Evolutionary conservation across 169 alveolate genomes (phyloP).

Genomic region (Cystoisospora suis): DNA sequence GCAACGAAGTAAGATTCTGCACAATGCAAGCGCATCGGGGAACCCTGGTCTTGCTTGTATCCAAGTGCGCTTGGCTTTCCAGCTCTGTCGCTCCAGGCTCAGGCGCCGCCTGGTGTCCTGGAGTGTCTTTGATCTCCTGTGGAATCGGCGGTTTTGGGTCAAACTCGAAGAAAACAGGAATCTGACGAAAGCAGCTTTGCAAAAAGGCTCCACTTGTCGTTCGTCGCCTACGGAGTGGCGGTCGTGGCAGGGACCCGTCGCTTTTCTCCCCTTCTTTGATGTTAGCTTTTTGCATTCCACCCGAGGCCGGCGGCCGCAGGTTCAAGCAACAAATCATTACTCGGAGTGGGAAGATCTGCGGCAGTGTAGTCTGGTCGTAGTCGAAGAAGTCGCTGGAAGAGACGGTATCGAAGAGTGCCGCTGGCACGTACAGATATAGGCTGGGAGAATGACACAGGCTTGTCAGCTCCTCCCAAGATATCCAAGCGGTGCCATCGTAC

Average conservation of each 20-base stretch:
- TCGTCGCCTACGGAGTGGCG: background rate
- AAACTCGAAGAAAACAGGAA: background rate
- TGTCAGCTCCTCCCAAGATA: background rate
- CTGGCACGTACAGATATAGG: background rate
- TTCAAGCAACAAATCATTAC: background rate
- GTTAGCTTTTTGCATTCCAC: background rate
- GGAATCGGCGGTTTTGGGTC: background rate
- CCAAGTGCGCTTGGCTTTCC: too few species aligned
- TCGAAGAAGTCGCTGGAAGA: constrained; percentile 28
- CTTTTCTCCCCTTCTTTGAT: background rate
- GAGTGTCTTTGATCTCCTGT: background rate
- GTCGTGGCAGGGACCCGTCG: background rate
- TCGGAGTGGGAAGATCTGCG: background rate
- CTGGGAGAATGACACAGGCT: background rate
- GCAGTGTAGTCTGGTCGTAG: constrained; percentile 12
- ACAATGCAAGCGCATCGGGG: background rate
- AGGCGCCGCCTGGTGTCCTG: background rate
- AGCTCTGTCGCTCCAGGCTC: background rate
- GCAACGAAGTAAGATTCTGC: background rate
- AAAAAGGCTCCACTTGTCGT: background rate
- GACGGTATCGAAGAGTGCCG: background rate
- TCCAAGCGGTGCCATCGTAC: constrained; percentile 28
- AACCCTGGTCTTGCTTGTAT: too few species aligned
- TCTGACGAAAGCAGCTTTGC: background rate
- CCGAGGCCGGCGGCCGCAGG: background rate